Conservation (phyloP, 2,329 filamentous ascomycete species). For the Venturia carpophila region DNA sequence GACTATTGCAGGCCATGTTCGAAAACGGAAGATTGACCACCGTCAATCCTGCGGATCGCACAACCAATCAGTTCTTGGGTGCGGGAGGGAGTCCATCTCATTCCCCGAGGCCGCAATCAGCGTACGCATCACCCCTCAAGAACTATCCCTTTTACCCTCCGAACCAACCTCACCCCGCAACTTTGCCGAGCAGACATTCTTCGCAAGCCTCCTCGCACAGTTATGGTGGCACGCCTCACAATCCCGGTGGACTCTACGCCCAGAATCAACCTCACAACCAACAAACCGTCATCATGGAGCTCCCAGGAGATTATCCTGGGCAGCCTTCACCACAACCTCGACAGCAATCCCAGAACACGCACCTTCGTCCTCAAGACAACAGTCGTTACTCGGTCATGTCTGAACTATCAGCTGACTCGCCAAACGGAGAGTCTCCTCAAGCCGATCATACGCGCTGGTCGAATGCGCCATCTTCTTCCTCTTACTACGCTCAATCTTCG, state of each 20-base stretch:
- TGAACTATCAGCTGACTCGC: slow-evolving; percentile 21
- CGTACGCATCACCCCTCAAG: neutral
- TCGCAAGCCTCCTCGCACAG: slow-evolving; percentile 7
- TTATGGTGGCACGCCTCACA: slow-evolving; percentile 3
- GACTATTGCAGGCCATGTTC: slow-evolving; percentile 59
- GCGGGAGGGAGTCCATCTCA: slow-evolving; percentile 20
- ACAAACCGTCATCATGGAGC: slow-evolving; percentile 31
- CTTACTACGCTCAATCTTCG: slow-evolving; percentile 18
- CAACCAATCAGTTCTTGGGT: neutral
- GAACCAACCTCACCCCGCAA: slow-evolving; percentile 1
- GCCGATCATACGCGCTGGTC: slow-evolving; percentile 29
- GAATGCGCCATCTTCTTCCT: slow-evolving; percentile 19
- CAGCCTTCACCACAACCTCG: slow-evolving; percentile 25
- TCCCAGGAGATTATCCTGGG: slow-evolving; percentile 37
- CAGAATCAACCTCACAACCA: slow-evolving; percentile 21
- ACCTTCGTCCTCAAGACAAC: slow-evolving; percentile 25
- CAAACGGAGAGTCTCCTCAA: slow-evolving; percentile 24
- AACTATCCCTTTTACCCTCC: neutral
- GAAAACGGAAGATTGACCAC: slow-evolving; percentile 57
- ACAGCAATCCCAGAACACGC: slow-evolving; percentile 19
- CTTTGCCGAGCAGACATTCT: slow-evolving; percentile 1
- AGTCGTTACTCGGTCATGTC: slow-evolving; percentile 25
- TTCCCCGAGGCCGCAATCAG: slow-evolving; percentile 13
- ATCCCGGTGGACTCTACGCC: slow-evolving; percentile 19
- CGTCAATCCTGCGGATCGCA: slow-evolving; percentile 39